A percentile compares a stretch with the other conserved stretches of the same genome.
Conservation (phyloP, 2,329 filamentous ascomycete genomes). For the Diplocarpon rosae region DNA sequence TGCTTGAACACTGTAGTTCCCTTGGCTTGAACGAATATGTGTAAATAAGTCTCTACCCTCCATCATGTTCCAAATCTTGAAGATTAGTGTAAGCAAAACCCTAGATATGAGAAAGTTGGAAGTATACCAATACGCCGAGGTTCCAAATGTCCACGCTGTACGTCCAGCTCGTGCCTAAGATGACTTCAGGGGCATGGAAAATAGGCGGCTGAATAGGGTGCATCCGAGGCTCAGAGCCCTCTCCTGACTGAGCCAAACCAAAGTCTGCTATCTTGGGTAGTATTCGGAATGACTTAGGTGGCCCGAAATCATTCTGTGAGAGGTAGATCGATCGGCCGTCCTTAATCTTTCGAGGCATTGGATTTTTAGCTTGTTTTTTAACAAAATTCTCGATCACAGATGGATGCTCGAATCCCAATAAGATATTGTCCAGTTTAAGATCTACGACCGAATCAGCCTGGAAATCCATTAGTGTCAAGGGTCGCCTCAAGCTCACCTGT, state of each 20-base stretch:
- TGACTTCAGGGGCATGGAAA: slow-evolving; percentile 91
- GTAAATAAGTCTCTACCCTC: slow-evolving; percentile 98
- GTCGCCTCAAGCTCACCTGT: not conserved
- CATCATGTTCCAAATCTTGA: slow-evolving; percentile 50
- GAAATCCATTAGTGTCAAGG: too few relatives aligned
- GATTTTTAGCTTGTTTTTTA: too few relatives aligned
- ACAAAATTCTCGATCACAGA: too few relatives aligned
- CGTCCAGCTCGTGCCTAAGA: slow-evolving; percentile 89
- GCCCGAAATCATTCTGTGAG: slow-evolving; percentile 15
- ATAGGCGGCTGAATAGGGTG: slow-evolving; percentile 95
- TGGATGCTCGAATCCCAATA: too few relatives aligned
- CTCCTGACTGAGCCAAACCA: slow-evolving; percentile 33
- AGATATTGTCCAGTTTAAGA: too few relatives aligned
- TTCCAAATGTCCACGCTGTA: slow-evolving; percentile 97
- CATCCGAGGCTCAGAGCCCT: slow-evolving; percentile 44
- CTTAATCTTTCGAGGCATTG: too few relatives aligned
- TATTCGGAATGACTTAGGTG: slow-evolving; percentile 6
- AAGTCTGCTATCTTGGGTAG: slow-evolving; percentile 82
- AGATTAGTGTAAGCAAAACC: too few relatives aligned
- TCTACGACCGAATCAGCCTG: too few relatives aligned
- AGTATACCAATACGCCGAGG: slow-evolving; percentile 88
- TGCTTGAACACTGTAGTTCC: slow-evolving; percentile 56
- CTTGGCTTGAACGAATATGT: slow-evolving; percentile 90
- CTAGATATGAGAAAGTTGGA: slow-evolving; percentile 9
- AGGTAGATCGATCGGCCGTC: slow-evolving; percentile 11